Evolutionary conservation across 768 basidiomycete species (phyloP), one percentile per base, ranked within the genome.

Genomic region (Kwoniella bestiolae): DNA sequence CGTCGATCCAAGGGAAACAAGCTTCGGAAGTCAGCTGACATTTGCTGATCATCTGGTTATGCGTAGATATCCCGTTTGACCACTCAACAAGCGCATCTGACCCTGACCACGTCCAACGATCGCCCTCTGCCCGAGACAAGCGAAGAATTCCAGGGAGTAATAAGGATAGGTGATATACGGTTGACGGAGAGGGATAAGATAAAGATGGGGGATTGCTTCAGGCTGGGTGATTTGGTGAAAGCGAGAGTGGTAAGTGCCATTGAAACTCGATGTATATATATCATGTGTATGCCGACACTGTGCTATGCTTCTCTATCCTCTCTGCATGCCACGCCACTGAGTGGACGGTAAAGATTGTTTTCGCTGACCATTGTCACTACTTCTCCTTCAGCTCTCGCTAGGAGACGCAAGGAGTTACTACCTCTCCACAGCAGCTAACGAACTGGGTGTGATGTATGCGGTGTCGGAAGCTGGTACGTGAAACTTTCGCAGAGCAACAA

Each of bases 361-460:
- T 32, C 8, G 25, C 6, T 4, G 0, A n/a, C 45, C 63, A n/a
- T n/a, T n/a, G n/a, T n/a, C n/a, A n/a, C n/a, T n/a, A 41, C 38
- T 41, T 44, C n/a, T 21, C 6, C 5, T 8, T 3, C 44, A 82
- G 81, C 72, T 81, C 12, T 78, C 77, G 1, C 71, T 82, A 21
- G 81, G 81, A 26, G 81, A 82, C 60, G 81, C 81, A 1, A 61
- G 81, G 32, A 78, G 74, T n/a, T 82, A 82, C 65, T 82, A 81
- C 63, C 70, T 82, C 16, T 79, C 79, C 2, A 82, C 81, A 29
- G 79, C 81, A 3, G 71, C 79, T 11, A 82, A 82, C 55, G 79
- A 82, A 35, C 69, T 81, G 5, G 81, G 81, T 4, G 81, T 82
- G 3, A 63, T 82, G 21, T 77, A 74, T 31, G 81, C 74, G 5